A percentile compares a stretch with the other conserved stretches of the same genome.
Conservation (phyloP, 2,329 filamentous ascomycete species). For the Arachnomyces sp. region DNA sequence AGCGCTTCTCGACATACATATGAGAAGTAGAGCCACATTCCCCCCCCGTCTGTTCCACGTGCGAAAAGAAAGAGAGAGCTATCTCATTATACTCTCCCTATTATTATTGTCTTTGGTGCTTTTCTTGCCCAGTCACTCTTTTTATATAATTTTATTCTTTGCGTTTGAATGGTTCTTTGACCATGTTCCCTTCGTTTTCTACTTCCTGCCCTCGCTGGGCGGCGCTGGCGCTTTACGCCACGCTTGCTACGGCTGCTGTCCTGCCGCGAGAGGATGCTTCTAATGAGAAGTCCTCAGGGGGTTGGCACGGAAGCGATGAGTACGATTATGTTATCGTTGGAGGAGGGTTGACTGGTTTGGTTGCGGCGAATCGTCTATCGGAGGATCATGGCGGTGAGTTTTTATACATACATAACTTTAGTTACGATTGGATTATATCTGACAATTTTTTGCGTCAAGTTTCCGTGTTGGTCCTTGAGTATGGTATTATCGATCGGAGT, state of each 20-base stretch:
- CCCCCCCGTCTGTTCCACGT: too few relatives aligned
- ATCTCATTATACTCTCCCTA: too few relatives aligned
- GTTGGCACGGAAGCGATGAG: not conserved
- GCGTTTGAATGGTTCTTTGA: conserved; percentile 1
- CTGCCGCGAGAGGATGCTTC: not conserved
- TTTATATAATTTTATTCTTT: too few relatives aligned
- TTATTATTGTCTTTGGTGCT: too few relatives aligned
- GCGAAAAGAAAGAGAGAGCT: too few relatives aligned
- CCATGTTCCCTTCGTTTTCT: conserved; percentile 2
- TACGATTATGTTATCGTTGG: conserved; percentile 10
- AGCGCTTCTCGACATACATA: too few relatives aligned
- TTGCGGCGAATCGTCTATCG: conserved; percentile 5
- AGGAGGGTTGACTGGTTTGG: conserved; percentile 7
- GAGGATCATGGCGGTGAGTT: conserved; percentile 4
- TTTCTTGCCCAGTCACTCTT: too few relatives aligned
- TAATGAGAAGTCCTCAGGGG: not conserved
- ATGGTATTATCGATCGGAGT: conserved; percentile 14
- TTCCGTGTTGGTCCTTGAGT: conserved; percentile 15
- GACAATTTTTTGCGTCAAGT: conserved; percentile 3
- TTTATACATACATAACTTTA: not conserved
- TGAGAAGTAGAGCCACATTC: too few relatives aligned
- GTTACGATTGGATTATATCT: too few relatives aligned
- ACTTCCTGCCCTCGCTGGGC: conserved; percentile 1
- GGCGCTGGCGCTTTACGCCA: not conserved
- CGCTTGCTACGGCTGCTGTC: conserved; percentile 1